Percentiles rank a stretch among this genome's conserved stretches.
Conservation (phyloP, 2,329 filamentous ascomycete species). For the Aspergillus tamarii region DNA sequence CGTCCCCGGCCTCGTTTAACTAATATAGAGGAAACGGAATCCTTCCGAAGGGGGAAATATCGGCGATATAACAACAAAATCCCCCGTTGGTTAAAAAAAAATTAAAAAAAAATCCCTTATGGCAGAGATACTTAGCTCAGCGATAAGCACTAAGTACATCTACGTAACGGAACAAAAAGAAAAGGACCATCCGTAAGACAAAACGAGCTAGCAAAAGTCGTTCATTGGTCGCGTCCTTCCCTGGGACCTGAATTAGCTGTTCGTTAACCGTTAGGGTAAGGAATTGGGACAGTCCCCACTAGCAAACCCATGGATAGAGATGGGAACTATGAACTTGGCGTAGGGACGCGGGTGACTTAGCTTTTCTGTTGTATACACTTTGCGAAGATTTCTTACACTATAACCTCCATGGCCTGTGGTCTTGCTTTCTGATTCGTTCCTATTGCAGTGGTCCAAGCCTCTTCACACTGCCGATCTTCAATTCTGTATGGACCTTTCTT, state of each 20-base stretch:
- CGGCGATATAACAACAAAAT: neutral
- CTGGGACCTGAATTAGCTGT: neutral
- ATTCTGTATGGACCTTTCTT: neutral
- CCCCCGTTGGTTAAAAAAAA: neutral
- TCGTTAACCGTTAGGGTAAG: neutral
- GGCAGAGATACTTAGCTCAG: neutral
- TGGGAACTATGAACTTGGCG: slow-evolving; percentile 1
- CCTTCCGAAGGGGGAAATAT: neutral
- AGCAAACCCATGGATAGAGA: neutral
- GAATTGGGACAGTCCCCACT: neutral
- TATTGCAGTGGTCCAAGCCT: neutral
- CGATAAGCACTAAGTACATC: neutral
- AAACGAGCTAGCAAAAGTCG: neutral
- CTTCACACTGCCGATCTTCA: neutral
- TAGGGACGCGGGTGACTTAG: neutral
- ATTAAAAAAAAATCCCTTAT: neutral
- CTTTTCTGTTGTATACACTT: neutral
- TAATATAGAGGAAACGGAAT: neutral
- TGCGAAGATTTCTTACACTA: neutral
- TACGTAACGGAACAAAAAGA: neutral
- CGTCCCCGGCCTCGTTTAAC: neutral
- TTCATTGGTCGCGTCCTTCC: neutral
- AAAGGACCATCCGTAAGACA: neutral
- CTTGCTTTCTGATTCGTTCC: neutral
- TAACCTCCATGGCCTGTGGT: neutral